A percentile compares a stretch with the other conserved stretches of the same genome.
Evolutionary conservation across 2,329 filamentous ascomycete species (phyloP).

Genomic region (Achaetomium macrosporum): DNA sequence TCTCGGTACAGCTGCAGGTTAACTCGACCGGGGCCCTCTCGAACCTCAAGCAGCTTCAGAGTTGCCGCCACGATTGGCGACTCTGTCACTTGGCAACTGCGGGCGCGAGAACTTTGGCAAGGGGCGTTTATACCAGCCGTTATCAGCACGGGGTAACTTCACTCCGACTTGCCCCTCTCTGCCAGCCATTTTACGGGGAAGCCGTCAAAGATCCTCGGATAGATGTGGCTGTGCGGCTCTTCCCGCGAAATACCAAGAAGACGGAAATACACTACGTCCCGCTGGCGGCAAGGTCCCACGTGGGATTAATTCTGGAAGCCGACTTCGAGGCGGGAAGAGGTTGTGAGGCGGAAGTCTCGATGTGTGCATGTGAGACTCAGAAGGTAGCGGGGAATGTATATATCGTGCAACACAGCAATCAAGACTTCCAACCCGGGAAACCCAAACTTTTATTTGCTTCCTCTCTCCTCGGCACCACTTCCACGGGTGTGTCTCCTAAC

Average conservation of each 20-base stretch:
- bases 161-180: slow-evolving; percentile 5
- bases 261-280: slow-evolving; percentile 13
- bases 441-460: too few species aligned
- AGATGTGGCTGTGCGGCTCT: slow-evolving; percentile 17
- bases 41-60: too few species aligned
- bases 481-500: background rate
- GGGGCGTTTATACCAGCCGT: background rate
- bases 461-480: background rate
- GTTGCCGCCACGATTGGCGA: too few species aligned
- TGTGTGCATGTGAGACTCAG: too few species aligned
- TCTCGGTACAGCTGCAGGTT: too few species aligned
- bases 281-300: background rate
- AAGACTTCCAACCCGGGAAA: too few species aligned
- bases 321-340: background rate
- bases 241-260: background rate
- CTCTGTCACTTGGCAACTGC: too few species aligned
- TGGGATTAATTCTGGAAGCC: slow-evolving; percentile 3
- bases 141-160: slow-evolving; percentile 20
- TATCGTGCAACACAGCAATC: too few species aligned
- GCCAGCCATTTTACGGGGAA: background rate
- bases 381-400: too few species aligned
- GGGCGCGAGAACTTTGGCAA: background rate
- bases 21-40: too few species aligned
- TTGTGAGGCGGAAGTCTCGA: background rate
- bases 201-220: background rate